Base-by-base conservation (phyloP, 2,329 filamentous ascomycete species). In the Mycosphaerelloides madeirae region DNA sequence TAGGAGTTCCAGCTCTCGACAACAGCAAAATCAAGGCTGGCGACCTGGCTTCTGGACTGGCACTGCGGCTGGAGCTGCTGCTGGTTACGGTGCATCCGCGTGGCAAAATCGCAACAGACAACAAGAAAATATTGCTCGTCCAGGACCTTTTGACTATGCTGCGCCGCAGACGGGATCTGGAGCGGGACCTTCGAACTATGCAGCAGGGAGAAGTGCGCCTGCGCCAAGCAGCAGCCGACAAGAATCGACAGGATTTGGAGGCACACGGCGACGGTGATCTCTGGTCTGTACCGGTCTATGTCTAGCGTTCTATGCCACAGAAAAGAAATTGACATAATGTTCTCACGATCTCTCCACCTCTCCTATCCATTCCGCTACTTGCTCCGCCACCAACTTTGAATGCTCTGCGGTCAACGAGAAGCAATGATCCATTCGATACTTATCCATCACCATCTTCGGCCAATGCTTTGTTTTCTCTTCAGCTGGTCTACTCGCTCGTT, bases 31-130 rank as follows among this genome's bases (percentile, higher is more conserved):
- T 50, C 65, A 77, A 49, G 72, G 73, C 1, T 88, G 84, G 83
- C 74, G 75, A 38, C 84, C 85, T 4, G 85, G 85, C 1, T 88
- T 89, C 66, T 89, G 84, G 84, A 77, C 72, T 14, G 85, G 84
- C 15, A 67, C 79, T n/a, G 74, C 78, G 0, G 77, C 77, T 13
- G 86, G 85, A 34, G 83, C 81, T 4, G 84, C 84, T 29, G 56
- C 52, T 36, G 52, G 50, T 12, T 58, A 55, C 32, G 58, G 55
- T 34, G 58, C 55, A 9, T 43, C 51, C 3, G 44, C 50, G 15
- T 49, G 22, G 29, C 47, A 43, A 14, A 46, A 54, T 28, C 48
- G 44, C 31, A 49, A 52, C 39, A 54, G 57, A 34, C 49, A 45
- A 28, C 49, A 42, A 16, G 39, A 53, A 19, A 44, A 56, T 31